Evolutionary conservation across 2,329 filamentous ascomycete species (phyloP).

Genomic region (Sclerotinia spermophila): DNA sequence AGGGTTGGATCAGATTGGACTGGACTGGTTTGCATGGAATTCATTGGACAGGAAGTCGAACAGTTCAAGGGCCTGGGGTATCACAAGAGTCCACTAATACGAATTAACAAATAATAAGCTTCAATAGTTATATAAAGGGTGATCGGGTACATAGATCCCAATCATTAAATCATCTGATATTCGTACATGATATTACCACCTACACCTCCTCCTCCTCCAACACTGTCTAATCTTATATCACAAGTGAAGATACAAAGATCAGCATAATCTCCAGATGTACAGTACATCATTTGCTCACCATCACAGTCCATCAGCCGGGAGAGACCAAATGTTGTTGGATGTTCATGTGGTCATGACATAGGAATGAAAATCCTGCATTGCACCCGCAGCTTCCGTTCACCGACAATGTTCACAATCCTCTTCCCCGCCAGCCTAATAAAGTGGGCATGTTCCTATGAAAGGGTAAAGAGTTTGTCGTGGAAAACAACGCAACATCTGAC

Average conservation of each 20-base stretch:
- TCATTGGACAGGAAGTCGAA: neutral
- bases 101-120: constrained; percentile 5
- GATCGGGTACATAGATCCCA: constrained; percentile 2
- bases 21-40: too few species aligned
- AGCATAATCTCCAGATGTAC: neutral
- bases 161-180: constrained; percentile 13
- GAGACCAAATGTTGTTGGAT: neutral
- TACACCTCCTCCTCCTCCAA: too few species aligned
- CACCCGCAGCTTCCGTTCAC: constrained; percentile 14
- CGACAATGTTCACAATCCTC: constrained; percentile 6
- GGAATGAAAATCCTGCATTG: constrained; percentile 8
- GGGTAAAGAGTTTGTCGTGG: constrained; percentile 11
- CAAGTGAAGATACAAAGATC: constrained; percentile 1
- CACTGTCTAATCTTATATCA: neutral
- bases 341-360: constrained; percentile 13
- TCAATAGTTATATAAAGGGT: neutral
- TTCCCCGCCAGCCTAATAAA: constrained; percentile 16
- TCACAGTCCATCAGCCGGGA: constrained; percentile 1
- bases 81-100: constrained; percentile 9
- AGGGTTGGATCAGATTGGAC: neutral
- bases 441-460: constrained; percentile 3
- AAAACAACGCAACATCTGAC: constrained; percentile 12
- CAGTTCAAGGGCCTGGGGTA: neutral
- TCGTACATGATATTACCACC: constrained; percentile 3
- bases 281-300: constrained; percentile 9